Base-by-base conservation (phyloP, 331 rosid genomes). In the Erythrophleum ivorense region DNA sequence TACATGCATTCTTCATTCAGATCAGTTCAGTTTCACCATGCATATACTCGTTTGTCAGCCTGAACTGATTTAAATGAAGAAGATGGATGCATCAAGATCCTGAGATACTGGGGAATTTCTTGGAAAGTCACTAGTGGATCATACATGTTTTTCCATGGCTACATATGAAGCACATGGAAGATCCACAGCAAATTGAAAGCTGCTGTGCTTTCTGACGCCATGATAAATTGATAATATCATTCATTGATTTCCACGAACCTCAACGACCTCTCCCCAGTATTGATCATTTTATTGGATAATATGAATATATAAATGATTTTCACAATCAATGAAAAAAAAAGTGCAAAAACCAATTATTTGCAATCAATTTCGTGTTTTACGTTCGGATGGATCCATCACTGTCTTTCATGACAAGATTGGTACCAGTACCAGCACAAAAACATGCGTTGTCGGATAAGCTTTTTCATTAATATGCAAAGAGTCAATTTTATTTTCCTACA, bases 261-360 rank as follows among this genome's bases (percentile, higher is more conserved):
- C 66, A 29, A 10, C 38, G 36, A 59, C 7, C 3, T 9, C 9
- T 24, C 29, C 29, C 34, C 11, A 24, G 1, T 24, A 24, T 33
- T 4, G 6, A 33, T 63, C 4, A 13, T 31, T 13, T 6, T 33
- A 21, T 31, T 31, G 43, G 43, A 33, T 33, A 63, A 75, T 19
- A 38, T 53, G 15, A 1, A 18, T n/a, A n/a, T n/a, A 9, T 18
- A 66, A 16, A 66, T 67, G 8, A 57, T 38, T 57, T 19, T 19
- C 38, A 2, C 10, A 10, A 74, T 54, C 3, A 55, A 21, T 11
- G 53, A n/a, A 75, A 19, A 6, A 33, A 54, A 75, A 14, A 24
- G 29, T 41, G 69, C 57, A 43, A 33, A 19, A 21, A 75, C 16
- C 70, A 75, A 75, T 75, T 41, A 75, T 75, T 57, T 74, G 78